These are phyloP conservation scores for Kalaharituber pfeilii DNA, from an alignment of 2,329 filamentous ascomycete species.

Conservation along the genomic window DNA sequence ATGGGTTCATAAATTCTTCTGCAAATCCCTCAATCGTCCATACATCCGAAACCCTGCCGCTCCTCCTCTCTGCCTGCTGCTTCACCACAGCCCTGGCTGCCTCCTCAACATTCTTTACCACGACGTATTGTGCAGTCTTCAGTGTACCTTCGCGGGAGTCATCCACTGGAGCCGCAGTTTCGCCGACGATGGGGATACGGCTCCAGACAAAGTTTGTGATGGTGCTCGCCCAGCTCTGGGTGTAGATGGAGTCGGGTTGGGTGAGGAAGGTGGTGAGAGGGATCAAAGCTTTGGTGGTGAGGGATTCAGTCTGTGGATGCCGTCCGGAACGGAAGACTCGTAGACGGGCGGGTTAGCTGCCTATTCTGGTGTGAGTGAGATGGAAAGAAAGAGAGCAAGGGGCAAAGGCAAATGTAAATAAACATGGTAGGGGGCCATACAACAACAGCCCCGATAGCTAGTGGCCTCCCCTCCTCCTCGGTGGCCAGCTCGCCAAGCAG, in stretches of 20 bases:
- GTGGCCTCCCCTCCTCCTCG: constrained; percentile 61
- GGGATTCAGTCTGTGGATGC: constrained; percentile 43
- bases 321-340: too few relatives aligned
- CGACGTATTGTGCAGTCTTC: constrained; percentile 52
- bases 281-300: constrained; percentile 51
- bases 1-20: background rate
- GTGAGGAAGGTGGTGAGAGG: constrained; percentile 50
- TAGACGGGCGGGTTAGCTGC: background rate
- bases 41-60: background rate
- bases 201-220: too few relatives aligned
- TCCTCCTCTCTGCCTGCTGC: background rate
- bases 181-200: too few relatives aligned
- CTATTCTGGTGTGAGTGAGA: background rate
- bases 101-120: constrained; percentile 44
- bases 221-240: too few relatives aligned
- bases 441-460: constrained; percentile 63
- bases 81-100: background rate
- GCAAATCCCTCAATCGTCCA: background rate
- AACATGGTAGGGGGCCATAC: background rate
- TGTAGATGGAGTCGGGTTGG: constrained; percentile 54
- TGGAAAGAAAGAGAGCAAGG: background rate
- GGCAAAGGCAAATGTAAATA: background rate
- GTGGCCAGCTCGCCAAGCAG: constrained; percentile 56
- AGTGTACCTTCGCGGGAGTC: too few relatives aligned
- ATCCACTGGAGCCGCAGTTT: too few relatives aligned